Conservation (phyloP, 1,284 basidiomycete genomes). For the Cryptococcus sp. region DNA sequence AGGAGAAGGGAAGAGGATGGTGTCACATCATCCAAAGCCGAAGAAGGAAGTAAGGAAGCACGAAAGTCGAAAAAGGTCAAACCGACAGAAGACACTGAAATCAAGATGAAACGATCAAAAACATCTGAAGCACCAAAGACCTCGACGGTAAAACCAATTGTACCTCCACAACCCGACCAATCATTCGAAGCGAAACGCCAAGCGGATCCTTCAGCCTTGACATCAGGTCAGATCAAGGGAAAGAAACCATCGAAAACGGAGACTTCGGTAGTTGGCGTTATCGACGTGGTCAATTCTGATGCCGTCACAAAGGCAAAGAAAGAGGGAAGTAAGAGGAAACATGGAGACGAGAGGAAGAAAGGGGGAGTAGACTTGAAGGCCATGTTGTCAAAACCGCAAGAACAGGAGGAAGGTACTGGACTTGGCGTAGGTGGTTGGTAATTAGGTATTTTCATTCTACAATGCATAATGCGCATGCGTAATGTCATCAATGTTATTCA, state of each 20-base stretch:
- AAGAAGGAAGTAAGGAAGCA: background rate
- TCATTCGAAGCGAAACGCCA: background rate
- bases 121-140: background rate
- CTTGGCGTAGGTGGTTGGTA: slow-evolving; percentile 35
- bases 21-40: background rate
- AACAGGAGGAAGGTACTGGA: slow-evolving; percentile 11
- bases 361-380: slow-evolving; percentile 22
- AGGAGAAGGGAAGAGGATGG: slow-evolving; percentile 4
- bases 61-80: background rate
- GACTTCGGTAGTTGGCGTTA: background rate
- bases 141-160: background rate
- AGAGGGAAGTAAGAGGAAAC: background rate
- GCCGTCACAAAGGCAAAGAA: background rate
- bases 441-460: background rate
- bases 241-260: background rate
- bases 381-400: slow-evolving; percentile 9
- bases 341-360: slow-evolving; percentile 4
- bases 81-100: background rate
- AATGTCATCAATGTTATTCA: background rate
- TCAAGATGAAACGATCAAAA: background rate
- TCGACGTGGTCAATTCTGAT: background rate
- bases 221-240: background rate
- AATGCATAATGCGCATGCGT: background rate
- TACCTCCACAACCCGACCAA: background rate
- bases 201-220: background rate